Base-by-base conservation (phyloP, 2,329 filamentous ascomycete genomes). In the Pseudopyricularia javanii region DNA sequence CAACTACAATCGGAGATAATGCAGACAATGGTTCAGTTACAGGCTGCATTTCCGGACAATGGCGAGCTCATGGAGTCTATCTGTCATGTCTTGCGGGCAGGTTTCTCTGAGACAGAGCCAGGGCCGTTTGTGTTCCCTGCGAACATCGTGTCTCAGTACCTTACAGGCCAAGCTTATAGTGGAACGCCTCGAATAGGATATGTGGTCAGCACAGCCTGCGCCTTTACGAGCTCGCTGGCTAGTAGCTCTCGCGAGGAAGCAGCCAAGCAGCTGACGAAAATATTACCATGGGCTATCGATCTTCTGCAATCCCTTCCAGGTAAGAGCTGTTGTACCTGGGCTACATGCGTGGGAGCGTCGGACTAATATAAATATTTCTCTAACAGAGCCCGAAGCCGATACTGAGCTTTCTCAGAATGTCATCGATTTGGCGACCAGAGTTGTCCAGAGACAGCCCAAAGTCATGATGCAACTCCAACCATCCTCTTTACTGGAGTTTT, bases 51-150 rank as follows among this genome's bases (percentile, higher is more conserved):
- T 47, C 74, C 72, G 3, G 68, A 66, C 2, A 81, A 78, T 54
- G 76, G 80, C 22, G 88, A 91, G 58, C 76, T 88, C 11, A 75
- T 85, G 22, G 86, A 91, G 60, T 74, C 80, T 4, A 80, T 84
- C 33, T 93, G 88, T 66, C 75, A 74, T 54, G 79, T 91, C 49
- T 74, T 91, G 50, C 80, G 83, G 40, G 78, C 82, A 20, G 88
- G 88, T 0, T 91, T 91, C 61, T 83, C 83, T 1, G 88, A 94
- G 64, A 77, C 74, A 0, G 78, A 82, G 26, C 79, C 85, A 3
- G 88, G 88, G 0, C 85, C 87, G 1, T 91, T 93, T 59, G 86
- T 91, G 8, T 80, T 94, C 55, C 76, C 83, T 3, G 74, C 85
- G 0, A 69, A 75, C 1, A 74, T 81, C 57, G 79, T 87, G n/a